A percentile compares a stretch with the other conserved stretches of the same genome.
These are phyloP conservation scores for Nakazawaea sp. DNA, from an alignment of 805 yeast species.

Conservation along the genomic window DNA sequence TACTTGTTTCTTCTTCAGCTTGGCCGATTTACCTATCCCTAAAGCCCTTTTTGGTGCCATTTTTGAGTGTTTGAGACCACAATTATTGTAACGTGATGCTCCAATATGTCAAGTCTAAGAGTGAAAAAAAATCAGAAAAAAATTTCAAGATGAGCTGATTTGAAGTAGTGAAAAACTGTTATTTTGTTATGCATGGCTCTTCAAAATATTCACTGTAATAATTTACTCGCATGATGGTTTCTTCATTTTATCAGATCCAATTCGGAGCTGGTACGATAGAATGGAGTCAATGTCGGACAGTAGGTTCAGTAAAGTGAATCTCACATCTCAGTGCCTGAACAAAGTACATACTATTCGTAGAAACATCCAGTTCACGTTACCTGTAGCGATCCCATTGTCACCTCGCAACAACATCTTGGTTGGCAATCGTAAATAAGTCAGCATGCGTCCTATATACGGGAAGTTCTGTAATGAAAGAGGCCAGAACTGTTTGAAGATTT, in stretches of 20 bases:
- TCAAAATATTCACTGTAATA: too few relatives aligned
- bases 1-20: conserved; percentile 35
- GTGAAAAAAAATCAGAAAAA: too few relatives aligned
- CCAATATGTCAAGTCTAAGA: too few relatives aligned
- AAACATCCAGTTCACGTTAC: conserved; percentile 76
- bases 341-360: conserved; percentile 87
- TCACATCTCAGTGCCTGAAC: conserved; percentile 87
- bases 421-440: conserved; percentile 70
- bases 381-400: conserved; percentile 88
- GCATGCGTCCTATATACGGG: conserved; percentile 81
- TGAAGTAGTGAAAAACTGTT: too few relatives aligned
- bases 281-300: conserved; percentile 89
- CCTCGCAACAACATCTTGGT: conserved; percentile 89
- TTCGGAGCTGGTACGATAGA: conserved; percentile 96
- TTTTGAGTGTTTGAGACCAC: too few relatives aligned
- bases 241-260: too few relatives aligned
- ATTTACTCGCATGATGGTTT: too few relatives aligned
- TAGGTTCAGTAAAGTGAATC: conserved; percentile 67
- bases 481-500: conserved; percentile 86
- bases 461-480: conserved; percentile 69
- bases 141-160: conserved; percentile 1
- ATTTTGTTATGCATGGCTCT: too few relatives aligned
- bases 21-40: conserved; percentile 56
- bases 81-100: too few relatives aligned
- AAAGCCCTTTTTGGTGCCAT: conserved; percentile 59